phyloP scores from a whole-genome alignment of 371 early-diverging fungal species.

The Syncephalastrum contaminatum region DNA sequence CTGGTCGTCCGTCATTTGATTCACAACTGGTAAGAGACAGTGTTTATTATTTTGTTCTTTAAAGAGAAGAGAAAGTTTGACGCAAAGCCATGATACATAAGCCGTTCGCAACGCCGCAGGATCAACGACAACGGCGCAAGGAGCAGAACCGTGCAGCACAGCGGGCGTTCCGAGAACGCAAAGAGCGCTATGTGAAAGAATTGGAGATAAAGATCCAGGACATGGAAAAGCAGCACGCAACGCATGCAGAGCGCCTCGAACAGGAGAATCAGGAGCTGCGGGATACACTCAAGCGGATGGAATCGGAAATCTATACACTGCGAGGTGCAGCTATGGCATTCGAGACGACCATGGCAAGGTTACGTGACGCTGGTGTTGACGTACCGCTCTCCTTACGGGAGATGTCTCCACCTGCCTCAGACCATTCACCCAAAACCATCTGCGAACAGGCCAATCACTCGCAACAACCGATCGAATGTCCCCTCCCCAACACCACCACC shows the following conservation, averaged over 20 bases:
- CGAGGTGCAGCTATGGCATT: conserved; percentile 27
- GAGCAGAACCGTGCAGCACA: conserved; percentile 69
- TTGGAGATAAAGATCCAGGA: conserved; percentile 60
- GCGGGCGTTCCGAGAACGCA: conserved; percentile 67
- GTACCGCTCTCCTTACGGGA: conserved; percentile 7
- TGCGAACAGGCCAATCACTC: not conserved
- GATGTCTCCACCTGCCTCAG: conserved; percentile 11
- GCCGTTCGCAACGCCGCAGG: conserved; percentile 1
- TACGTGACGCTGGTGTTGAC: conserved; percentile 22
- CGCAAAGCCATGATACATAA: not conserved
- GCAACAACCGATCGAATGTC: not conserved
- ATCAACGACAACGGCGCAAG: conserved; percentile 15
- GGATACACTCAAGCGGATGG: conserved; percentile 16
- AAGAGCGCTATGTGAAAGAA: conserved; percentile 60
- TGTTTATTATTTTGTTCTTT: not conserved
- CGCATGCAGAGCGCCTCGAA: conserved; percentile 10
- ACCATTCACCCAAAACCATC: conserved; percentile 3
- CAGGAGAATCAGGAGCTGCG: conserved; percentile 23
- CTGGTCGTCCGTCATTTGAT: not conserved
- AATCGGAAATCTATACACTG: conserved; percentile 28
- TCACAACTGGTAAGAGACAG: conserved; percentile 3
- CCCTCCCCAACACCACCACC: not conserved
- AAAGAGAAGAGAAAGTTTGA: conserved; percentile 1
- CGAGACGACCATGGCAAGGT: conserved; percentile 20
- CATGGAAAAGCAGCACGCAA: conserved; percentile 36